phyloP scores from a whole-genome alignment of 306 rosid genomes.

The Vigna angularis region DNA sequence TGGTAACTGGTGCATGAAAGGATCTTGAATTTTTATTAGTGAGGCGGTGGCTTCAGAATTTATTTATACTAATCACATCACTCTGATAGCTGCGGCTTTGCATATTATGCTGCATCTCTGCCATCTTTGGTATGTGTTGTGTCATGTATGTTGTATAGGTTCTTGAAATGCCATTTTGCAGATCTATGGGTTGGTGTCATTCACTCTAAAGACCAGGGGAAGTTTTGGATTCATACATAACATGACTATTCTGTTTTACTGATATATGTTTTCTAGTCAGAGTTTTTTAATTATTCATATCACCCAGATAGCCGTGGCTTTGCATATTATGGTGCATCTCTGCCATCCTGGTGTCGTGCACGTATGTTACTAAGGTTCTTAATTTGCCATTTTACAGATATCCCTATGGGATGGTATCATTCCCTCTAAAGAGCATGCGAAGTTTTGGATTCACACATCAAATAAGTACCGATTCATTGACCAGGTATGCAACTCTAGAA shows the following conservation, averaged over 20 bases:
- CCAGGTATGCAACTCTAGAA: slow-evolving; percentile 59
- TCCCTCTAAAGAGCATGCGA: slow-evolving; percentile 81
- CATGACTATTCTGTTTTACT: slow-evolving; percentile 43
- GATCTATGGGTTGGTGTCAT: slow-evolving; percentile 94
- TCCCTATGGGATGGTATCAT: slow-evolving; percentile 97
- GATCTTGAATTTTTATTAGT: slow-evolving; percentile 24
- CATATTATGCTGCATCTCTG: slow-evolving; percentile 32
- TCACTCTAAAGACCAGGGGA: slow-evolving; percentile 79
- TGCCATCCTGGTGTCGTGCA: slow-evolving; percentile 2
- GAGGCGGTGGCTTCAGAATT: background rate
- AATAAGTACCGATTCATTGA: slow-evolving; percentile 89
- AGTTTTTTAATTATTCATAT: background rate
- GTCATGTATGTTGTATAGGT: slow-evolving; percentile 16
- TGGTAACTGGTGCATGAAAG: background rate
- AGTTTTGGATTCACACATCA: slow-evolving; percentile 82
- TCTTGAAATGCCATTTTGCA: slow-evolving; percentile 45
- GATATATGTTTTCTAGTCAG: background rate
- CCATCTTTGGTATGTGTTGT: slow-evolving; percentile 5
- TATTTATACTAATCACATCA: slow-evolving; percentile 34
- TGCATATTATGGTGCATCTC: slow-evolving; percentile 30
- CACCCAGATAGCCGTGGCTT: background rate
- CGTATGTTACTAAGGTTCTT: slow-evolving; percentile 25
- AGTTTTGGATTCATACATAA: slow-evolving; percentile 79
- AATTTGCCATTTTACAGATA: slow-evolving; percentile 58
- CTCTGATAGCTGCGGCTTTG: slow-evolving; percentile 16